Conservation (phyloP, 192 early-diverging fungal genomes). For the Irineochytrium annulatum region DNA sequence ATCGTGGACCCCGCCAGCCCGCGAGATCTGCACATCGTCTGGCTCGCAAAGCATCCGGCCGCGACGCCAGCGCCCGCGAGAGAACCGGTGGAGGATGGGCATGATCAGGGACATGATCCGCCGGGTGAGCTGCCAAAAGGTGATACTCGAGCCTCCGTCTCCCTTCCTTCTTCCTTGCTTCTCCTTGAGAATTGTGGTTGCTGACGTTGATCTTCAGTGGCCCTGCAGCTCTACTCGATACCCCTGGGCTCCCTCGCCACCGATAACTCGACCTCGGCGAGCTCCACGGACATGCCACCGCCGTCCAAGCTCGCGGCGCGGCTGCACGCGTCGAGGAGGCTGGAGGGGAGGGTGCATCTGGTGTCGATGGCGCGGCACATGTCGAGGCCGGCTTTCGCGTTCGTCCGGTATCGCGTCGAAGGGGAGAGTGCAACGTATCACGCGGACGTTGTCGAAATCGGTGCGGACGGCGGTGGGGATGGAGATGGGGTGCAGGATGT, state of each 20-base stretch:
- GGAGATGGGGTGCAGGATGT: too few relatives aligned
- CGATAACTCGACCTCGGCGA: not conserved
- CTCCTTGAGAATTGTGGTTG: not conserved
- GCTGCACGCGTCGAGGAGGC: not conserved
- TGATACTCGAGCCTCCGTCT: not conserved
- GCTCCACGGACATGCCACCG: not conserved
- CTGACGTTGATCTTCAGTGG: not conserved
- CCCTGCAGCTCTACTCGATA: not conserved
- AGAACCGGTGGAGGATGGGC: not conserved
- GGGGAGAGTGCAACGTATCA: not conserved
- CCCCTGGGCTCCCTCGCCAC: not conserved
- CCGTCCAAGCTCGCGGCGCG: not conserved
- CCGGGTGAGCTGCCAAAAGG: not conserved
- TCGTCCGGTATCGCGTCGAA: conserved; percentile 2
- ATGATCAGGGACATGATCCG: not conserved
- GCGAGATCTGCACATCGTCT: not conserved
- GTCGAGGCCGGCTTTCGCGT: not conserved
- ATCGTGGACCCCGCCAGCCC: not conserved
- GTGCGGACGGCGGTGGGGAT: too few relatives aligned
- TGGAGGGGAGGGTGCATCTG: not conserved
- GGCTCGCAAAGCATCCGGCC: not conserved
- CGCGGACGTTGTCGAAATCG: not conserved
- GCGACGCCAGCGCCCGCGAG: not conserved
- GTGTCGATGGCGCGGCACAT: not conserved
- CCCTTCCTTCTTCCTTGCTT: not conserved